Evolutionary conservation across 2,329 filamentous ascomycete genomes (phyloP).

Genomic region (Penicillium sp.): DNA sequence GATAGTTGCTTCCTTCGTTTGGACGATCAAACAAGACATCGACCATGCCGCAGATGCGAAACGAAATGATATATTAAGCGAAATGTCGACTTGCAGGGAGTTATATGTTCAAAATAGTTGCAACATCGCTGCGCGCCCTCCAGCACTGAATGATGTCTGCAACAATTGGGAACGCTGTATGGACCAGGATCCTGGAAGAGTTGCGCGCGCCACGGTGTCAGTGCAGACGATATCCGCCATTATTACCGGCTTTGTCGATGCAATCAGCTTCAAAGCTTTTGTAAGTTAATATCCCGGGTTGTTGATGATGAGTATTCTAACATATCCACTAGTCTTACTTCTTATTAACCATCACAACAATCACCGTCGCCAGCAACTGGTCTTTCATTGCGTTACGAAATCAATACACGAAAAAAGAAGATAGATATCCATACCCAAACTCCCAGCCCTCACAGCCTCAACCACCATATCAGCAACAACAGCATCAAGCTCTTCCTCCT

Average conservation of each 20-base stretch:
- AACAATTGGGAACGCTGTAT: slow-evolving; percentile 83
- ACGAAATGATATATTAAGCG: slow-evolving; percentile 63
- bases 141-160: slow-evolving; percentile 70
- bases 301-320: background rate
- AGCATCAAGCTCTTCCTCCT: slow-evolving; percentile 25
- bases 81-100: slow-evolving; percentile 69
- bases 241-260: slow-evolving; percentile 87
- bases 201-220: slow-evolving; percentile 75
- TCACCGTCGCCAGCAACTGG: slow-evolving; percentile 56
- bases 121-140: slow-evolving; percentile 60
- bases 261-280: slow-evolving; percentile 81
- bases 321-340: slow-evolving; percentile 31
- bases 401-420: slow-evolving; percentile 27
- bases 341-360: slow-evolving; percentile 39
- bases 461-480: slow-evolving; percentile 19
- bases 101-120: slow-evolving; percentile 77
- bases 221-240: slow-evolving; percentile 88
- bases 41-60: slow-evolving; percentile 66
- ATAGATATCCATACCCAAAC: slow-evolving; percentile 20
- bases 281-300: slow-evolving; percentile 36
- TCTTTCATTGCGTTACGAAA: slow-evolving; percentile 54
- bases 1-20: slow-evolving; percentile 65
- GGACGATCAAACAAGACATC: slow-evolving; percentile 71
- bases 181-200: slow-evolving; percentile 71
- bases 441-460: slow-evolving; percentile 21